phyloP scores from a whole-genome alignment of 306 rosid species.

The Pterocarpus macrocarpus region DNA sequence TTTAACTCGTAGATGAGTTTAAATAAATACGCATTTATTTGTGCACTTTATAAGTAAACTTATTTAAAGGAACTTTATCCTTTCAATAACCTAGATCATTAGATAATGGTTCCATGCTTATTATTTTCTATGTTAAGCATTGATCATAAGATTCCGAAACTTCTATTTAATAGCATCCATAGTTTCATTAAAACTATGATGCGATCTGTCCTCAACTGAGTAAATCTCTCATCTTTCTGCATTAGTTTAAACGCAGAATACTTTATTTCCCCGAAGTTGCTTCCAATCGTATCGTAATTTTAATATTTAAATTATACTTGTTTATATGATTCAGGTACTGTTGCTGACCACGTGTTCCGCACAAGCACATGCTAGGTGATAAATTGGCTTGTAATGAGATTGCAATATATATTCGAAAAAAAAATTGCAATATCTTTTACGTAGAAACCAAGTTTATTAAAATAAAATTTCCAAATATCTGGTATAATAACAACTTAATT shows the following conservation, averaged over 20 bases:
- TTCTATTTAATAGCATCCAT: slow-evolving; percentile 10
- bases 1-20: too few species aligned
- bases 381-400: not conserved
- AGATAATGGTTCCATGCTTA: not conserved
- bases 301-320: slow-evolving; percentile 1
- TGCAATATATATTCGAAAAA: not conserved
- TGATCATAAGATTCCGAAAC: slow-evolving; percentile 15
- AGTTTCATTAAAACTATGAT: slow-evolving; percentile 5
- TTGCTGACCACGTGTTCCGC: slow-evolving; percentile 35
- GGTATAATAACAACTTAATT: too few species aligned
- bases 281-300: not conserved
- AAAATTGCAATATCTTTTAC: slow-evolving; percentile 11
- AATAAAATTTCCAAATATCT: slow-evolving; percentile 21
- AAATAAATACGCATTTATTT: too few species aligned
- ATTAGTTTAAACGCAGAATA: not conserved
- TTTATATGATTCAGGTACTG: slow-evolving; percentile 36
- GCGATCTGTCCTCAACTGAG: not conserved
- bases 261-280: slow-evolving; percentile 5
- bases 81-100: not conserved
- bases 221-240: not conserved
- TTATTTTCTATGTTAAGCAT: not conserved
- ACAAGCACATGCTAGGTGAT: slow-evolving; percentile 51
- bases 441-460: not conserved
- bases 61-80: too few species aligned
- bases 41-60: too few species aligned